Conservation (phyloP, 2,329 filamentous ascomycete genomes). For the Fusarium staphyleae region DNA sequence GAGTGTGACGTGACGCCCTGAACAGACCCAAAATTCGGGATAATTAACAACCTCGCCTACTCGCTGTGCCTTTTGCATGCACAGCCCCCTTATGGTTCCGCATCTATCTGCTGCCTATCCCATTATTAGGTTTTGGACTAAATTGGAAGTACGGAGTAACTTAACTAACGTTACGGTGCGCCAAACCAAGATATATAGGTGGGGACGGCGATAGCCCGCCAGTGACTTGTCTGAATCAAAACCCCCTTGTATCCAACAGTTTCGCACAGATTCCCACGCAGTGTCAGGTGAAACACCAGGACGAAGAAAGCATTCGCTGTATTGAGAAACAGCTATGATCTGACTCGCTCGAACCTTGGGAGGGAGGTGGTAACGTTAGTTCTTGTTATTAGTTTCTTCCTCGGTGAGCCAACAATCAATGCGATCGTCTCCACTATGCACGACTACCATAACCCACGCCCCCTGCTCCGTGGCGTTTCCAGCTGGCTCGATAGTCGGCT, state of each 20-base stretch:
- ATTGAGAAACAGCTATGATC: background rate
- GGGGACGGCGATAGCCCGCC: too few relatives aligned
- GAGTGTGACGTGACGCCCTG: slow-evolving; percentile 23
- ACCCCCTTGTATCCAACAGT: background rate
- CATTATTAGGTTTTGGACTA: background rate
- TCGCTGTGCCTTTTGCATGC: too few relatives aligned
- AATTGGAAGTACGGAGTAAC: slow-evolving; percentile 24
- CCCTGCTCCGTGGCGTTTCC: slow-evolving; percentile 23
- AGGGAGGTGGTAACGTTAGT: too few relatives aligned
- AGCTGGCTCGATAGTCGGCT: slow-evolving; percentile 25
- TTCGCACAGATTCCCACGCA: background rate
- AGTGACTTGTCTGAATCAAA: background rate
- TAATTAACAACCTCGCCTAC: slow-evolving; percentile 7
- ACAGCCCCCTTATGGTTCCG: slow-evolving; percentile 2
- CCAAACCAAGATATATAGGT: slow-evolving; percentile 26
- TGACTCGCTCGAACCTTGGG: too few relatives aligned
- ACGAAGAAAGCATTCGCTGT: background rate
- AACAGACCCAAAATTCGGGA: slow-evolving; percentile 26
- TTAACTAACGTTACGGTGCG: too few relatives aligned
- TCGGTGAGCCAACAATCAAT: background rate
- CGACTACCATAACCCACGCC: slow-evolving; percentile 13
- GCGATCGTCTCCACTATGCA: too few relatives aligned
- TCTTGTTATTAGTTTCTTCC: too few relatives aligned
- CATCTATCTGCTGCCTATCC: slow-evolving; percentile 6
- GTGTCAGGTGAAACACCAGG: background rate